Base-by-base conservation (phyloP, 805 yeast species). In the Cyberlindnera amylophila region DNA sequence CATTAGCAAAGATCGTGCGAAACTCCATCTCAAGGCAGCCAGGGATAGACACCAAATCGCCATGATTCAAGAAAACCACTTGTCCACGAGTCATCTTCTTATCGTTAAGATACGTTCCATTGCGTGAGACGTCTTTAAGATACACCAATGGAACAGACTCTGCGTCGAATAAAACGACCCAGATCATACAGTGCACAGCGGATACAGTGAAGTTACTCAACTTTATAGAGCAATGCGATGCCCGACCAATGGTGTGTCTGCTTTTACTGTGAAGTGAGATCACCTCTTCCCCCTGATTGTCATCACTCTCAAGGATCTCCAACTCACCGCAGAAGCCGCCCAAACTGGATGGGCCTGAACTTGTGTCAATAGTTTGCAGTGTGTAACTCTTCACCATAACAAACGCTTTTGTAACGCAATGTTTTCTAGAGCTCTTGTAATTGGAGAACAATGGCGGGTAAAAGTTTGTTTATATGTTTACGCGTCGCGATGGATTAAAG, bases 131-230 rank as follows among this genome's bases (percentile, higher is more conserved):
- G 47, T 77, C 83, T 42, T 70, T 70, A 10, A 79, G 47, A 50
- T 78, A 79, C 14, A 71, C 65, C 45, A 76, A 46, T 0, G 79
- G 77, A 1, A 66, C 53, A 6, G 71, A 66, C 4, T 62, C 60
- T 0, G 67, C 68, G 52, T 78, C 82, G 54, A 79, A 79, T 32
- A 70, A 63, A 4, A 72, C 61, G 0, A 64, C 59, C 80, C 80
- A 75, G 4, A 75, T 49, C 7, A 60, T 49, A 41, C 76, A 77
- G 51, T 79, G 85, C 0, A 62, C 42, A 2, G 65, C 51, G 0
- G 82, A 77, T 2, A 77, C 58, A 2, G 67, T 61, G 0, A 66
- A 62, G 46, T 71, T 65, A 4, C 54, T 41, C 2, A 72, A 32
- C 3, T 63, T 47, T 6, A 73, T 32, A 6, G 67, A 55, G 42